Conservation (phyloP, 139 green algal species). For the Chlorella sp. region DNA sequence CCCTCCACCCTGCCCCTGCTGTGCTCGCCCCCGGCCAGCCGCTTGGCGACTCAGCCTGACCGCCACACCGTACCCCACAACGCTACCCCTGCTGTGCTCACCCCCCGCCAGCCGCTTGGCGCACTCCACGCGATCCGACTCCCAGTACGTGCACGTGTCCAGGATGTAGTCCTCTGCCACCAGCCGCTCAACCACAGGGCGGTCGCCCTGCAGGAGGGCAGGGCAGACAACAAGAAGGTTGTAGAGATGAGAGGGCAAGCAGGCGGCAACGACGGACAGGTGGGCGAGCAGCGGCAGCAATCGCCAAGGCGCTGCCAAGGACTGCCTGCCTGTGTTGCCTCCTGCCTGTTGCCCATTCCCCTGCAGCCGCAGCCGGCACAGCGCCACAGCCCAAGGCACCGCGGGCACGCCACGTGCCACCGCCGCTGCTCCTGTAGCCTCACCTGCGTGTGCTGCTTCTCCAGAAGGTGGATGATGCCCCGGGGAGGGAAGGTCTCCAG, state of each 20-base stretch:
- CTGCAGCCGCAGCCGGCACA: too few relatives aligned
- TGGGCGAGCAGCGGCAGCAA: too few relatives aligned
- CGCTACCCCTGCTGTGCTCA: too few relatives aligned
- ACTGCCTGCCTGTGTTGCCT: not conserved
- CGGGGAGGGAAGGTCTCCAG: slow-evolving; percentile 67
- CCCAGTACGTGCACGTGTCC: slow-evolving; percentile 75
- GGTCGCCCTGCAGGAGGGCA: slow-evolving; percentile 41
- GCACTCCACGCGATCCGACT: slow-evolving; percentile 76
- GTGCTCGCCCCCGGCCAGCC: slow-evolving; percentile 52
- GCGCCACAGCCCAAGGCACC: not conserved
- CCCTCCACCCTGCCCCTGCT: not conserved
- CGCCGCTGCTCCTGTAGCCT: not conserved
- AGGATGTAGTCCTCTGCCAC: slow-evolving; percentile 86
- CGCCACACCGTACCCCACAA: too few relatives aligned
- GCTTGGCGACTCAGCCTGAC: slow-evolving; percentile 33
- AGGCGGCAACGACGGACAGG: too few relatives aligned
- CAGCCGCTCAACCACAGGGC: slow-evolving; percentile 72
- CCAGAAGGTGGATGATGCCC: slow-evolving; percentile 76
- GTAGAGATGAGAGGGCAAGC: not conserved
- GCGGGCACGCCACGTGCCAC: not conserved
- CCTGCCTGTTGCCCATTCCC: not conserved
- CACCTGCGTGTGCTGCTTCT: slow-evolving; percentile 62
- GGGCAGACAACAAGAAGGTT: not conserved
- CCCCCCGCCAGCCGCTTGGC: slow-evolving; percentile 59
- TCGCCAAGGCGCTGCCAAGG: too few relatives aligned